Evolutionary conservation across 2,329 filamentous ascomycete species (phyloP), one percentile per base, ranked within the genome.

Genomic region (Paecilomyces sp.): DNA sequence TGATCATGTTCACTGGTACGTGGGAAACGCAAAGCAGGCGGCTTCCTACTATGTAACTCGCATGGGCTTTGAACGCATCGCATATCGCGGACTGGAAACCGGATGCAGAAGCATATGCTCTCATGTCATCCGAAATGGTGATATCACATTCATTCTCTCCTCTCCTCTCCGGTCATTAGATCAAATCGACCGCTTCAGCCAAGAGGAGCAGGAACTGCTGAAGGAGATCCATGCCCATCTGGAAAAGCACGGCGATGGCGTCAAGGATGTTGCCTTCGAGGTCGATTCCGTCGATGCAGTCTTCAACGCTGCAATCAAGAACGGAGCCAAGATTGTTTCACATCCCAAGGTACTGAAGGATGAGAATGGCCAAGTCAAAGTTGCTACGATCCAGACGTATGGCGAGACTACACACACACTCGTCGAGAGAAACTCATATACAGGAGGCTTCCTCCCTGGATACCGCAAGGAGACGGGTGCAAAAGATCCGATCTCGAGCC

Each of bases 331-430:
- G 63, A 67, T 70, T 12, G 70, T 79, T 3, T 71, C 69, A 4
- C 59, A 67, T n/a, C 82, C 63, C 79, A 83, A 63, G 86, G 87
- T 66, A 83, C 86, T 71, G 71, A 80, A 62, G 79, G 87, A 87
- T 61, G 74, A 86, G 61, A 71, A 83, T 66, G 91, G 91, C 33
- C 79, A 82, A 58, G 85, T 96, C 57, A 83, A 83, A 59, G 85
- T 87, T 24, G 93, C 92, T 41, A 88, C 90, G 9, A 93, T 97
- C 72, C 84, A 85, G 75, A 97, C 93, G 4, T 97, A 97, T 72
- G 93, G 93, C 66, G 91, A 97, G 77, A 97, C 93, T 12, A 96
- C 91, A 0, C 93, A 97, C 77, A 96, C 93, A 0, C 84, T 97
- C 60, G 87, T 97, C 74, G 86, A 90, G 67, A 86, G 91, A 53